Conservation (phyloP, 108 stramenopile genomes). For the Pseudonitzschia multiseries region DNA sequence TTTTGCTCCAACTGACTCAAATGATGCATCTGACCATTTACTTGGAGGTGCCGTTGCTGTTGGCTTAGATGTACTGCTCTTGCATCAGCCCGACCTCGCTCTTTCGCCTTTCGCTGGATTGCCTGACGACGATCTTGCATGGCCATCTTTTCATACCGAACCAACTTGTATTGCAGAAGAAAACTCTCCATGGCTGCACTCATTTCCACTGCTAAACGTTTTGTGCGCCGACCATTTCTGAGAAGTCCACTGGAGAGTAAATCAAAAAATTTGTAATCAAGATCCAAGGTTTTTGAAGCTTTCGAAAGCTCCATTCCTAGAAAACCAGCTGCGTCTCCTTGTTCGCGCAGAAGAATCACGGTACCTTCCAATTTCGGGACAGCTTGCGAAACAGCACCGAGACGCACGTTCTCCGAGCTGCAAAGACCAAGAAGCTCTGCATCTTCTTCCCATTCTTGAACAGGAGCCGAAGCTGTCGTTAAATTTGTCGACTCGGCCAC, state of each 20-base stretch:
- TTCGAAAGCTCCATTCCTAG: slow-evolving; percentile 80
- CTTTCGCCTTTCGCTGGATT: slow-evolving; percentile 54
- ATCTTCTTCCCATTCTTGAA: slow-evolving; percentile 65
- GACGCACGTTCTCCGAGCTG: slow-evolving; percentile 63
- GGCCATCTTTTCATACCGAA: slow-evolving; percentile 77
- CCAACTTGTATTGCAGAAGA: slow-evolving; percentile 70
- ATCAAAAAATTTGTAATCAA: slow-evolving; percentile 47
- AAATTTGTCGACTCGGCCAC: slow-evolving; percentile 38
- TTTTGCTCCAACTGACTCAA: slow-evolving; percentile 59
- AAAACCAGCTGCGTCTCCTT: slow-evolving; percentile 60
- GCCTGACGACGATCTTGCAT: slow-evolving; percentile 72
- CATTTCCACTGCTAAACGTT: slow-evolving; percentile 73
- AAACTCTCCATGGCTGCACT: slow-evolving; percentile 69
- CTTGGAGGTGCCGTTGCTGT: slow-evolving; percentile 59
- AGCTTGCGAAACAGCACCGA: slow-evolving; percentile 70
- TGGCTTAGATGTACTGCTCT: slow-evolving; percentile 63
- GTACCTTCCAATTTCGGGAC: slow-evolving; percentile 88
- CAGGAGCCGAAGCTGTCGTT: slow-evolving; percentile 21
- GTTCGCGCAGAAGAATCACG: slow-evolving; percentile 55
- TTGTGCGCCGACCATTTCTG: slow-evolving; percentile 66
- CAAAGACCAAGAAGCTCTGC: slow-evolving; percentile 78
- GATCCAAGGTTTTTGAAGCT: slow-evolving; percentile 57
- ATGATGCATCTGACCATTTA: slow-evolving; percentile 42
- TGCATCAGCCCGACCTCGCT: slow-evolving; percentile 58
- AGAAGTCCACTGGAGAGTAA: slow-evolving; percentile 61